Conservation (phyloP, 2,329 filamentous ascomycete species). For the Epichloe typhina region DNA sequence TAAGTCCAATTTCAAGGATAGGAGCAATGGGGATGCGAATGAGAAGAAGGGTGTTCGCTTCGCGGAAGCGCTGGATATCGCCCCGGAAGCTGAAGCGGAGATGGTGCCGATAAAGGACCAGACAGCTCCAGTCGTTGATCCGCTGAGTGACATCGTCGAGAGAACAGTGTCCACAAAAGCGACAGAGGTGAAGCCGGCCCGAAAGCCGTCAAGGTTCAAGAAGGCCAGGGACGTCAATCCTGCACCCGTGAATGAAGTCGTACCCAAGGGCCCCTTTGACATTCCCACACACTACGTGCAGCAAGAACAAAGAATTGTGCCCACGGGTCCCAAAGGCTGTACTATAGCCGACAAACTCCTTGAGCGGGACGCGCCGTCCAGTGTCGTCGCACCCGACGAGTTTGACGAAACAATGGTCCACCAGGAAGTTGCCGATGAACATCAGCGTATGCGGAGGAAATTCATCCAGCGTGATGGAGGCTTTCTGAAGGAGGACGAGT, state of each 20-base stretch:
- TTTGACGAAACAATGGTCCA: constrained; percentile 57
- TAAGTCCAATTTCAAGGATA: constrained; percentile 23
- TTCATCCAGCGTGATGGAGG: constrained; percentile 76
- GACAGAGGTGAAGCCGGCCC: constrained; percentile 18
- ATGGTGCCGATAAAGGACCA: constrained; percentile 10
- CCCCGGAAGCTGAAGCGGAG: constrained; percentile 23
- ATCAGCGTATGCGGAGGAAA: constrained; percentile 68
- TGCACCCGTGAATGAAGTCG: constrained; percentile 3
- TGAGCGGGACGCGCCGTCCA: constrained; percentile 32
- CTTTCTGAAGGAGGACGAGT: constrained; percentile 60
- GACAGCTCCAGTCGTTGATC: constrained; percentile 26
- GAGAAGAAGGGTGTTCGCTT: constrained; percentile 69
- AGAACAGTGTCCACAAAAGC: constrained; percentile 19
- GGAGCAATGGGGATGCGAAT: constrained; percentile 9
- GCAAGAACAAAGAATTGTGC: constrained; percentile 24
- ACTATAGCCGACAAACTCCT: constrained; percentile 48
- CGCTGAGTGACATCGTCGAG: constrained; percentile 41
- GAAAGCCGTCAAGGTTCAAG: constrained; percentile 40
- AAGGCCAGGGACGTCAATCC: constrained; percentile 20
- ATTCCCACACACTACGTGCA: constrained; percentile 27
- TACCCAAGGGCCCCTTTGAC: constrained; percentile 31
- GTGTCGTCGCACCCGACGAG: constrained; percentile 39
- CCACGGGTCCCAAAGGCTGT: constrained; percentile 35
- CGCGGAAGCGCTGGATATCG: constrained; percentile 59
- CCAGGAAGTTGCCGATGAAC: constrained; percentile 69